Percentiles rank a stretch among this genome's conserved stretches.
Evolutionary conservation across 2,329 filamentous ascomycete genomes (phyloP).

Genomic region (Alternaria ventricosa): DNA sequence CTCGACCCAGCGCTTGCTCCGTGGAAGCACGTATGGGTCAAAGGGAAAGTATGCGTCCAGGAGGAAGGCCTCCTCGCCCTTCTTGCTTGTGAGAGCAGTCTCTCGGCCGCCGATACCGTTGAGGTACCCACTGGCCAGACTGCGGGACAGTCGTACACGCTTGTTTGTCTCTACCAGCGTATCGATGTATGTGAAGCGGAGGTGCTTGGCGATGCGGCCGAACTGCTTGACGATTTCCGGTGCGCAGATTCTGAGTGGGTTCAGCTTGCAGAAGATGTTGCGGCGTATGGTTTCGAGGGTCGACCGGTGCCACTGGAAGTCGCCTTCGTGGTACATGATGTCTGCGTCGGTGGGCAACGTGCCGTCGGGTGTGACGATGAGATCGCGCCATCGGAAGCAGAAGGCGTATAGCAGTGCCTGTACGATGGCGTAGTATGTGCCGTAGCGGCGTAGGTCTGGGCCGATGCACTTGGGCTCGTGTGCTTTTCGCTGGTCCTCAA

Average conservation of each 20-base stretch:
- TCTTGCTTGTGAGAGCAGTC: slow-evolving; percentile 58
- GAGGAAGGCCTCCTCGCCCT: slow-evolving; percentile 80
- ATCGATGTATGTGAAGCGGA: slow-evolving; percentile 89
- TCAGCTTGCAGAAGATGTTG: slow-evolving; percentile 86
- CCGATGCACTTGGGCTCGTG: slow-evolving; percentile 79
- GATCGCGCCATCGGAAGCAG: slow-evolving; percentile 96
- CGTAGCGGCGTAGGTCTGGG: slow-evolving; percentile 83
- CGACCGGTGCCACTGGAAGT: slow-evolving; percentile 77
- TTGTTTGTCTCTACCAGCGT: slow-evolving; percentile 91
- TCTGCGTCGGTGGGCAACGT: slow-evolving; percentile 49
- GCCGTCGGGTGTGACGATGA: slow-evolving; percentile 67
- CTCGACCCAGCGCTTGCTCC: slow-evolving; percentile 87
- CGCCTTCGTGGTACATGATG: slow-evolving; percentile 70
- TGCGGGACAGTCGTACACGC: slow-evolving; percentile 78
- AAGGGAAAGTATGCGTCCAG: slow-evolving; percentile 97
- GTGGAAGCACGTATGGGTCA: slow-evolving; percentile 90
- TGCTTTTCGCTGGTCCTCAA: slow-evolving; percentile 74
- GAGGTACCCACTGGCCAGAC: slow-evolving; percentile 62
- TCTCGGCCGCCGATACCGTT: slow-evolving; percentile 59
- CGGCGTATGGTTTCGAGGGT: slow-evolving; percentile 76
- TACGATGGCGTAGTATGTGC: slow-evolving; percentile 84
- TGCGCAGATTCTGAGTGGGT: slow-evolving; percentile 93
- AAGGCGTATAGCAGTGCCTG: slow-evolving; percentile 94
- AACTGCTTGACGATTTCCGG: slow-evolving; percentile 91
- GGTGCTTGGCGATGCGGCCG: slow-evolving; percentile 82